These are phyloP conservation scores for Candolleomyces efflorescens DNA, from an alignment of 768 basidiomycete genomes.

Conservation along the genomic window DNA sequence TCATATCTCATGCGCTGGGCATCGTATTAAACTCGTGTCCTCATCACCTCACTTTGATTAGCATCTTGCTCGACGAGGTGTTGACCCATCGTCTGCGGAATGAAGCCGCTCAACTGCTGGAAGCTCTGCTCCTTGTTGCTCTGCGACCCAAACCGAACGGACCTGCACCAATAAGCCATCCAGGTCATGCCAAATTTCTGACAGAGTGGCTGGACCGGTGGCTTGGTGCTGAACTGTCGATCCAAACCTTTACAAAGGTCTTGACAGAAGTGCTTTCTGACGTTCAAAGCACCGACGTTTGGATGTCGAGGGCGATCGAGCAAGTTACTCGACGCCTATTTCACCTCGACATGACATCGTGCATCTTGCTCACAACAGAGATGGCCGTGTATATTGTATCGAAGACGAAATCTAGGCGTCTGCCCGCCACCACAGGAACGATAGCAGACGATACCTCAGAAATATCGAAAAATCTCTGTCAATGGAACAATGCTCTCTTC, in stretches of 20 bases:
- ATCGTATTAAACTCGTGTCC: conserved; percentile 42
- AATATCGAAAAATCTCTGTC: neutral
- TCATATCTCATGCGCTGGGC: conserved; percentile 50
- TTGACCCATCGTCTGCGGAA: conserved; percentile 36
- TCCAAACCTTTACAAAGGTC: conserved; percentile 26
- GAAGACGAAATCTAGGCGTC: neutral
- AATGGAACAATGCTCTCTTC: conserved; percentile 4
- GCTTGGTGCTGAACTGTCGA: conserved; percentile 21
- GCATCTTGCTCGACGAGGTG: conserved; percentile 46
- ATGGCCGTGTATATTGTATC: neutral
- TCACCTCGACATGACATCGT: neutral
- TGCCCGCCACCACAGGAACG: neutral
- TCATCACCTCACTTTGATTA: conserved; percentile 45
- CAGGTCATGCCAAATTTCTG: conserved; percentile 44
- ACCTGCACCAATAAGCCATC: conserved; percentile 31
- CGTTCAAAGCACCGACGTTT: conserved; percentile 7
- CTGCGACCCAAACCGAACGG: conserved; percentile 22
- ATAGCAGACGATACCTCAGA: neutral
- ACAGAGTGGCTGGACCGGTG: conserved; percentile 40
- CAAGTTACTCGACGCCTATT: conserved; percentile 6
- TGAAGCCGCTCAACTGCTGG: conserved; percentile 42
- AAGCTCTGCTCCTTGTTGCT: conserved; percentile 35
- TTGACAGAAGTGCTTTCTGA: conserved; percentile 26
- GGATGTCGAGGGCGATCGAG: conserved; percentile 12
- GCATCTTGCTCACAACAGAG: neutral